A percentile compares a stretch with the other conserved stretches of the same genome.
Evolutionary conservation across 2,329 filamentous ascomycete genomes (phyloP).

Genomic region (Talaromyces sp.): DNA sequence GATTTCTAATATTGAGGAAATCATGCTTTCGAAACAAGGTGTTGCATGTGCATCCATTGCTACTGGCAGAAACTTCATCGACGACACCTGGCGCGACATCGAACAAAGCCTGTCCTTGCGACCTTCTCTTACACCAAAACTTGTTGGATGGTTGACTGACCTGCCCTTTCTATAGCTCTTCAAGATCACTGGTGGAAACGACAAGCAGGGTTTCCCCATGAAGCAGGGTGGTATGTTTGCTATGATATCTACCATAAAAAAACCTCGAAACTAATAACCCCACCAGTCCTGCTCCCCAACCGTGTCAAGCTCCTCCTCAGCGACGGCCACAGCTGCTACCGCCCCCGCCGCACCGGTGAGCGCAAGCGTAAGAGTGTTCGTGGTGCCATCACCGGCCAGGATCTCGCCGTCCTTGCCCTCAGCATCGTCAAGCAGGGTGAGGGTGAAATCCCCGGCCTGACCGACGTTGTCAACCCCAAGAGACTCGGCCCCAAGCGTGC

Average conservation of each 20-base stretch:
- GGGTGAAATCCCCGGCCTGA: slow-evolving; percentile 85
- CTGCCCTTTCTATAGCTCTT: slow-evolving; percentile 55
- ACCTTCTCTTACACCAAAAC: neutral
- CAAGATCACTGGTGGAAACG: slow-evolving; percentile 99
- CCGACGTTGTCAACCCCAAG: slow-evolving; percentile 98
- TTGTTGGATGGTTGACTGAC: neutral
- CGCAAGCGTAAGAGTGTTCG: slow-evolving; percentile 99
- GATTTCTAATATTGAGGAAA: neutral
- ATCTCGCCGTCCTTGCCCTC: slow-evolving; percentile 91
- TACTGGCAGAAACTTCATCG: neutral
- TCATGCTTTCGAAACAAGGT: neutral
- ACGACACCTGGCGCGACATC: neutral
- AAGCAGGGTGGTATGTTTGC: slow-evolving; percentile 76
- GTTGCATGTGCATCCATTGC: neutral
- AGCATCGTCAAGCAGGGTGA: slow-evolving; percentile 98
- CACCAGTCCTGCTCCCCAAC: slow-evolving; percentile 70
- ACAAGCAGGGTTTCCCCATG: slow-evolving; percentile 99
- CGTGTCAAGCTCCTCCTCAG: slow-evolving; percentile 95
- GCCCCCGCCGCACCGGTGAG: slow-evolving; percentile 94
- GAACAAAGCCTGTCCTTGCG: neutral
- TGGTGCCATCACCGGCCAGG: slow-evolving; percentile 96
- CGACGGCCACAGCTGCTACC: slow-evolving; percentile 98
- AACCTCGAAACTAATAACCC: slow-evolving; percentile 17
- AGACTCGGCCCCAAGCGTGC: slow-evolving; percentile 98
- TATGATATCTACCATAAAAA: slow-evolving; percentile 10